A percentile compares a stretch with the other conserved stretches of the same genome.
These are phyloP conservation scores for Microsporum ferrugineum DNA, from an alignment of 2,329 filamentous ascomycete species.

Conservation along the genomic window DNA sequence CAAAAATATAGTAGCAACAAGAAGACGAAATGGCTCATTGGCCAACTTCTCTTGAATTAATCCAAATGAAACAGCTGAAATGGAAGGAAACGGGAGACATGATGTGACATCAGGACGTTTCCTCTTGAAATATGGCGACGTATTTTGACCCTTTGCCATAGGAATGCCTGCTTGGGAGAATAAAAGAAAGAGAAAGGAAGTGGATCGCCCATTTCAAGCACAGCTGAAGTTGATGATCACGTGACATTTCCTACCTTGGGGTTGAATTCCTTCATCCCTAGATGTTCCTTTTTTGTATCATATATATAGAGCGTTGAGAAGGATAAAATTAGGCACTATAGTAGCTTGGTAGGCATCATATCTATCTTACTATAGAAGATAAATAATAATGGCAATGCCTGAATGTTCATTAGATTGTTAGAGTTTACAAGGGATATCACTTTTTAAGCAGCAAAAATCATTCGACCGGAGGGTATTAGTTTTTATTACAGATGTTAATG, in stretches of 20 bases:
- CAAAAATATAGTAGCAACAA: conserved; percentile 73
- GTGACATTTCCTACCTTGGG: too few species aligned
- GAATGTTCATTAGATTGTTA: not conserved
- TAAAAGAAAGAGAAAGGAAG: not conserved
- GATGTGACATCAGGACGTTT: conserved; percentile 28
- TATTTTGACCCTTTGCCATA: conserved; percentile 5
- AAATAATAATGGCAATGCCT: not conserved
- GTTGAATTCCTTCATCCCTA: too few species aligned
- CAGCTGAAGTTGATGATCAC: too few species aligned
- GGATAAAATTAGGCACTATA: too few species aligned
- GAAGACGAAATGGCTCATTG: conserved; percentile 62
- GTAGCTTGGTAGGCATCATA: too few species aligned
- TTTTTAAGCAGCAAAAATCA: not conserved
- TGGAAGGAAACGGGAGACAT: conserved; percentile 52
- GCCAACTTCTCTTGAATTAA: conserved; percentile 74
- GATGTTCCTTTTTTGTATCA: too few species aligned
- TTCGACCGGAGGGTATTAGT: not conserved
- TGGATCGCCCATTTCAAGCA: not conserved
- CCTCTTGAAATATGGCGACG: conserved; percentile 35
- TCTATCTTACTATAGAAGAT: too few species aligned
- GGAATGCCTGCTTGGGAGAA: not conserved
- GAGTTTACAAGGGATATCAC: not conserved
- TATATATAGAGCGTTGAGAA: too few species aligned
- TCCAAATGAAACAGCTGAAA: conserved; percentile 55
- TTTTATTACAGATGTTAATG: not conserved